A percentile compares a stretch with the other conserved stretches of the same genome.
These are phyloP conservation scores for Neonectria faginata DNA, from an alignment of 2,329 filamentous ascomycete species.

Conservation along the genomic window DNA sequence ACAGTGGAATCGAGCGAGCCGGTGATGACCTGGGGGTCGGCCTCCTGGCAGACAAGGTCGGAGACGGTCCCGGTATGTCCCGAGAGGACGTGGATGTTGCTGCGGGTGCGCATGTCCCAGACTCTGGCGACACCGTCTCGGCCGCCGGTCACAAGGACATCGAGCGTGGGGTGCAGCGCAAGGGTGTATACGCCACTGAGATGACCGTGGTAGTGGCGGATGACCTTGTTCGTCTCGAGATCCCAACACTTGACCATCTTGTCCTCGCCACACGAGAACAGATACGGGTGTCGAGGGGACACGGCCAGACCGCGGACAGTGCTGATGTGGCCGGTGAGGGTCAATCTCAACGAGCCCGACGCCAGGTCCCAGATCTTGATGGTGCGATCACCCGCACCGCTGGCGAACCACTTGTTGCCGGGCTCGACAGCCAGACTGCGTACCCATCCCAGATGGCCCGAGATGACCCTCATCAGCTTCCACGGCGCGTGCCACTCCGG, in stretches of 20 bases:
- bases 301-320: slow-evolving; percentile 93
- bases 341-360: slow-evolving; percentile 84
- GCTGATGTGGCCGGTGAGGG: slow-evolving; percentile 93
- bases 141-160: slow-evolving; percentile 94
- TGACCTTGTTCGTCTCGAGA: slow-evolving; percentile 99
- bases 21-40: slow-evolving; percentile 94
- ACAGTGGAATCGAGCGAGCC: slow-evolving; percentile 93
- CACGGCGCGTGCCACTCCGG: slow-evolving; percentile 98
- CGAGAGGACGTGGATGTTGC: slow-evolving; percentile 91
- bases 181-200: slow-evolving; percentile 95
- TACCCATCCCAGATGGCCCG: slow-evolving; percentile 96
- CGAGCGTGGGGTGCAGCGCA: slow-evolving; percentile 91
- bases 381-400: slow-evolving; percentile 92
- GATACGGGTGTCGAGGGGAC: slow-evolving; percentile 91
- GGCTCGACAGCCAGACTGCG: slow-evolving; percentile 90
- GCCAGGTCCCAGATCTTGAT: slow-evolving; percentile 99
- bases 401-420: slow-evolving; percentile 97
- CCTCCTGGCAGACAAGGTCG: slow-evolving; percentile 92
- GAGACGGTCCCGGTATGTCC: slow-evolving; percentile 94
- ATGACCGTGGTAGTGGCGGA: slow-evolving; percentile 97
- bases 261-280: slow-evolving; percentile 98
- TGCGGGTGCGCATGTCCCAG: slow-evolving; percentile 98
- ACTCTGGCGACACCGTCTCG: slow-evolving; percentile 94
- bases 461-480: slow-evolving; percentile 98
- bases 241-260: slow-evolving; percentile 99